Evolutionary conservation across 2,329 filamentous ascomycete genomes (phyloP), one percentile per base, ranked within the genome.

Genomic region (Phaeosphaeria sp.): DNA sequence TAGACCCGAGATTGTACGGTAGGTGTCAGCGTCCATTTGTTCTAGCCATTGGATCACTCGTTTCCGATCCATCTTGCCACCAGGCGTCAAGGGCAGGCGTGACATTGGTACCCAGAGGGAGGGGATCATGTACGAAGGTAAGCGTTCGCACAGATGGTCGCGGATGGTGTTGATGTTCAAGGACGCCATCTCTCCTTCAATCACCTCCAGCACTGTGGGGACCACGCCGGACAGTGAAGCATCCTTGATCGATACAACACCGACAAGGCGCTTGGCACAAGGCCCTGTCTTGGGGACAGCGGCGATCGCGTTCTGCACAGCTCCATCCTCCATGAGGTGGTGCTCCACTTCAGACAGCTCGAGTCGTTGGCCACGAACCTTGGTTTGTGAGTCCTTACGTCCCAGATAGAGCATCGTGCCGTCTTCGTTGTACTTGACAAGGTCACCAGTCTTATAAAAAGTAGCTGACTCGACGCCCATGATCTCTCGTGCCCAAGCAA

Each of bases 301-400:
- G 5, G 71, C 71, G 21, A 75, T 53, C 2, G 67, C 71, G 49
- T 68, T 73, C 25, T 74, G 72, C 20, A 74, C 62, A 7, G 63
- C 53, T 2, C 59, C 22, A 30, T 75, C 71, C 18, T 68, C 61
- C 42, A 72, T 66, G 43, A 80, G 77, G 52, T 81, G 78, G 56
- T 80, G 75, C 63, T 82, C 80, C 24, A 82, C 78, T 56, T 82
- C 79, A 17, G 75, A 78, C 2, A 82, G 63, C 55, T 82, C 80
- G 25, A 82, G 73, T 1, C 80, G 74, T 51, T 80, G 77, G 2
- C 80, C 80, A 13, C 79, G 77, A 27, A 82, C 73, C 51, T 76
- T 76, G 11, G 72, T 71, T 48, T 76, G 71, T n/a, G 57, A 60
- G 53, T 75, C 72, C 30, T 74, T 75, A 18, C 72, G 67, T 20